Evolutionary conservation across 2,329 filamentous ascomycete species (phyloP).

Genomic region (Penicillium sp.): DNA sequence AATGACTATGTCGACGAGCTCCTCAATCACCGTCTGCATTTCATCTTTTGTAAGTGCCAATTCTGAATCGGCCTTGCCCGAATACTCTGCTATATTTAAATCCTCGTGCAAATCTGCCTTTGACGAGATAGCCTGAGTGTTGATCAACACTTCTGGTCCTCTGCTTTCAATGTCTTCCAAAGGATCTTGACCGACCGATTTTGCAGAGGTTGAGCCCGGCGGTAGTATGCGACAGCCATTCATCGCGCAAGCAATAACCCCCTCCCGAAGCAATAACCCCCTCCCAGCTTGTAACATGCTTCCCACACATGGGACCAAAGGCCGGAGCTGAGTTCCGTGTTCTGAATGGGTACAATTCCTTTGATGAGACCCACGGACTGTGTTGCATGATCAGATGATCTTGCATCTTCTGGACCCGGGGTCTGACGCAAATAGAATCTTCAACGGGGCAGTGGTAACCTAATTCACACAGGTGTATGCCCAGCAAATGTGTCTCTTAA

Average conservation of each 20-base stretch:
- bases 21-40: not conserved
- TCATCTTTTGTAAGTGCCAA: not conserved
- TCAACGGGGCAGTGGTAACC: no score
- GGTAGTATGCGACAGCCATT: not conserved
- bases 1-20: not conserved
- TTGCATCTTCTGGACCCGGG: no score
- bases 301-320: not conserved
- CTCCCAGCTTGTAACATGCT: not conserved
- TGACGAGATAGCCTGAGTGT: no score
- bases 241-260: not conserved
- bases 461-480: no score
- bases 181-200: not conserved
- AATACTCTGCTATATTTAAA: no score
- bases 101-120: not conserved
- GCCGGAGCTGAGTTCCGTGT: no score
- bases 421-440: no score
- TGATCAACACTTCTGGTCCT: not conserved
- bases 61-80: no score
- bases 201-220: no score
- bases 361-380: not conserved
- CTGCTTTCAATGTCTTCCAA: not conserved
- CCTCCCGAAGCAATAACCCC: no score
- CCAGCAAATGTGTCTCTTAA: no score
- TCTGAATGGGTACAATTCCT: not conserved
- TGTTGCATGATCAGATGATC: no score